A percentile compares a stretch with the other conserved stretches of the same genome.
Conservation (phyloP, 805 yeast genomes). For the Sugiyamaella marilandica region DNA sequence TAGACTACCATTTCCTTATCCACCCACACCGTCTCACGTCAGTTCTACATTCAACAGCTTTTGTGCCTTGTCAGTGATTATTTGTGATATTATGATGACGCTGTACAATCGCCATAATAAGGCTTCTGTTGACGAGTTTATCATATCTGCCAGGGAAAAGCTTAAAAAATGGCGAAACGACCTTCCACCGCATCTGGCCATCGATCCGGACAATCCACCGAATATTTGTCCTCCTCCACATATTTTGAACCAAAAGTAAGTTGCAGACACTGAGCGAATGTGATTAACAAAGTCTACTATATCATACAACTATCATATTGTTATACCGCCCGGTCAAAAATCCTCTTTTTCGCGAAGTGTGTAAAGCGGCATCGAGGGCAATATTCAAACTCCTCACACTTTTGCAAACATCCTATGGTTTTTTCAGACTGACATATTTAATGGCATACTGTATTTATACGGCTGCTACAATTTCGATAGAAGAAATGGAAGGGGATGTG, state of each 20-base stretch:
- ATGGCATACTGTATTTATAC: constrained; percentile 7
- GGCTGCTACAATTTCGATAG: constrained; percentile 5
- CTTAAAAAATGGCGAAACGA: background rate
- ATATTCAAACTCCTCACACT: background rate
- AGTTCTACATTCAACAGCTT: background rate
- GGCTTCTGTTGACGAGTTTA: background rate
- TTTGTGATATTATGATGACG: constrained; percentile 2
- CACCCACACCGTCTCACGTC: background rate
- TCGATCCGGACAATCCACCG: background rate
- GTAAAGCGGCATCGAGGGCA: constrained; percentile 1
- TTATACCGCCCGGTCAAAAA: constrained; percentile 1
- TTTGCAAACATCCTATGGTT: background rate
- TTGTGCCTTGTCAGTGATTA: constrained; percentile 1
- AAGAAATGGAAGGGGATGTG: background rate
- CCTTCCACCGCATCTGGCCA: background rate
- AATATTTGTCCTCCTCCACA: constrained; percentile 3
- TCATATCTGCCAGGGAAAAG: background rate
- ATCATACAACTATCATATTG: constrained; percentile 3
- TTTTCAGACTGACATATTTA: constrained; percentile 6
- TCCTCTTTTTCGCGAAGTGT: background rate
- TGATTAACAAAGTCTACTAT: constrained; percentile 2
- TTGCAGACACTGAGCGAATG: background rate
- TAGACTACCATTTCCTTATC: background rate
- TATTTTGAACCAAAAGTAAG: constrained; percentile 3
- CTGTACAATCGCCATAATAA: constrained; percentile 1